Evolutionary conservation across 2,329 filamentous ascomycete genomes (phyloP), one percentile per base, ranked within the genome.

Genomic region (Ceratocystis albifundus): DNA sequence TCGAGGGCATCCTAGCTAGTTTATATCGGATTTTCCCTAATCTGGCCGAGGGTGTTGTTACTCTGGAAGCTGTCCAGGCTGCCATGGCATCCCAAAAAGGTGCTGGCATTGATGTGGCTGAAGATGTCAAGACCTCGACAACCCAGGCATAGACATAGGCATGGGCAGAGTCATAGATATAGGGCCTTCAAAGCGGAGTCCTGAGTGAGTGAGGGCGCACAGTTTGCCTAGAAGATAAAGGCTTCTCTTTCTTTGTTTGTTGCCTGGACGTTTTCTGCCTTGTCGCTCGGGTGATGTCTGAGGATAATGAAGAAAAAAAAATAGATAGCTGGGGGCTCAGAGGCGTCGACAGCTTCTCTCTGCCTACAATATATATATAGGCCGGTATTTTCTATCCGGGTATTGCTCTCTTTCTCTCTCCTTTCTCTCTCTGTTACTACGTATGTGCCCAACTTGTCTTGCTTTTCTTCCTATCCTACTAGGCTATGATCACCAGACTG

Each of bases 1-100:
- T 95, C 65, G 86, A 88, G 69, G 85, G 84, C 0, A 90, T 88
- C 76, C 84, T 85, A 65, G 76, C 76, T 68, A 79, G 79, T 53
- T 85, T 89, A 72, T 80, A 76, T 71, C 79, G 80, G 63, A 81
- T 80, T 63, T 81, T 84, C 77, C 77, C 78, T n/a, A 75, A 74
- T 22, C 73, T 80, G 17, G 71, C 74, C 4, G 72, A 72, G 48
- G 80, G 78, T 2, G 81, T 89, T 72, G 73, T 89, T 69, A 84
- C 80, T 20, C 78, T 85, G 41, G 78, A 79, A 10, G 78, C 77
- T 41, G 74, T 92, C 10, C 81, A 85, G 66, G 76, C 72, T 10
- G 41, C 44, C 4, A 46, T 48, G 25, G 6, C 44, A 30, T 63
- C 44, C 8, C n/a, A 48, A 63, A 63, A 25, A n/a, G 3, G 44